phyloP scores from a whole-genome alignment of 148 eudicot genomes.

The Spergularia bocconei region DNA sequence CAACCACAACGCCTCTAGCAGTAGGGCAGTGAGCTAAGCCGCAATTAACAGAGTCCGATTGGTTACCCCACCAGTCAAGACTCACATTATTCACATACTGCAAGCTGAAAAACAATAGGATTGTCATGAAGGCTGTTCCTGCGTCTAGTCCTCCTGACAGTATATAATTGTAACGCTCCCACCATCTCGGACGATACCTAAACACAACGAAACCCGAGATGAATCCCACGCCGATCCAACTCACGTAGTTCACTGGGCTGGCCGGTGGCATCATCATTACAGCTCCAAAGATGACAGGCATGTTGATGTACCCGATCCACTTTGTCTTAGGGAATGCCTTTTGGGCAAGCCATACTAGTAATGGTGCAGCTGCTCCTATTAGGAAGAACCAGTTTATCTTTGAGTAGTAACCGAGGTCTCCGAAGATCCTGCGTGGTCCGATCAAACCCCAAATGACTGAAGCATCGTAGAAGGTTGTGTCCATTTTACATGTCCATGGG shows the following conservation, averaged over 20 bases:
- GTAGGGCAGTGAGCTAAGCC: conserved; percentile 72
- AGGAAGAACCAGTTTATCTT: conserved; percentile 77
- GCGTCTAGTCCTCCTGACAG: conserved; percentile 77
- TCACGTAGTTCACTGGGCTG: conserved; percentile 65
- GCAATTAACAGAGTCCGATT: conserved; percentile 51
- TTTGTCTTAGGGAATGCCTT: conserved; percentile 58
- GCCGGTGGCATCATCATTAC: conserved; percentile 81
- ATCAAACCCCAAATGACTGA: conserved; percentile 90
- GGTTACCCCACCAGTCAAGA: conserved; percentile 68
- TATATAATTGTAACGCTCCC: conserved; percentile 76
- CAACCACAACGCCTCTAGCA: conserved; percentile 57
- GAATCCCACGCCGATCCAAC: conserved; percentile 66
- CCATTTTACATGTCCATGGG: conserved; percentile 87
- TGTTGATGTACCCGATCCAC: conserved; percentile 61
- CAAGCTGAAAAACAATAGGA: conserved; percentile 49
- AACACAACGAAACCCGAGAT: conserved; percentile 58
- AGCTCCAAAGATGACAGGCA: conserved; percentile 60
- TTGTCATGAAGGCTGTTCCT: conserved; percentile 64
- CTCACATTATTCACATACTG: conserved; percentile 41
- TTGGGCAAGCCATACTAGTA: conserved; percentile 48
- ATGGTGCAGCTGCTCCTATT: conserved; percentile 66
- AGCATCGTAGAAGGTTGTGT: conserved; percentile 74
- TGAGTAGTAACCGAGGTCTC: conserved; percentile 74
- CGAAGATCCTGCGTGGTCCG: conserved; percentile 88
- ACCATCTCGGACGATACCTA: conserved; percentile 53